Evolutionary conservation across 805 yeast species (phyloP).

Genomic region (Candida krabiensis): DNA sequence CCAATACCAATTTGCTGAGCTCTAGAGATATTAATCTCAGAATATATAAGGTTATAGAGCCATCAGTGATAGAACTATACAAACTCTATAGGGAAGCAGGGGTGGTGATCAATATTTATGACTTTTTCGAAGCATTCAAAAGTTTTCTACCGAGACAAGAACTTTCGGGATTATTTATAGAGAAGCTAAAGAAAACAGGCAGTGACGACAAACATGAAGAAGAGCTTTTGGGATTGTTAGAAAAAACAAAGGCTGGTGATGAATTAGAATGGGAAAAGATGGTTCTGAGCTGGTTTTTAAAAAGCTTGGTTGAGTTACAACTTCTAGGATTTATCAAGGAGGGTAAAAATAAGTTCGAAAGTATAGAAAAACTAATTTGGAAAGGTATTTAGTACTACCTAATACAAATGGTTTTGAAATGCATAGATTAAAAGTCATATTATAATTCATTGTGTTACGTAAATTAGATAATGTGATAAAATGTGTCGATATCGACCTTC

Average conservation of each 20-base stretch:
- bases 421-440: neutral
- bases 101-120: slow-evolving; percentile 41
- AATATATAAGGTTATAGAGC: slow-evolving; percentile 43
- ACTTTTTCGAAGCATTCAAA: slow-evolving; percentile 36
- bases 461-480: no score
- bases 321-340: slow-evolving; percentile 69
- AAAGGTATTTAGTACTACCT: slow-evolving; percentile 53
- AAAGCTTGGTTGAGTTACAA: slow-evolving; percentile 68
- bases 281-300: slow-evolving; percentile 71
- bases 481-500: no score
- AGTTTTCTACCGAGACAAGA: slow-evolving; percentile 29
- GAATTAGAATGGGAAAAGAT: slow-evolving; percentile 61
- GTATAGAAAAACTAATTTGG: slow-evolving; percentile 72
- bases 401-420: neutral
- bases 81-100: slow-evolving; percentile 79
- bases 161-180: slow-evolving; percentile 16
- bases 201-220: neutral
- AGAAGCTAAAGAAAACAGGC: slow-evolving; percentile 4
- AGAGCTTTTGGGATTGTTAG: slow-evolving; percentile 1
- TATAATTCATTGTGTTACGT: no score
- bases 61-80: slow-evolving; percentile 55
- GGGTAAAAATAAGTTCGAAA: slow-evolving; percentile 58
- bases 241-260: slow-evolving; percentile 33
- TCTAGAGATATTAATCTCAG: slow-evolving; percentile 15
- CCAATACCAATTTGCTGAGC: slow-evolving; percentile 13